Evolutionary conservation across 1,139 yeast genomes (phyloP).

Genomic region (Geotrichum klebahnii): DNA sequence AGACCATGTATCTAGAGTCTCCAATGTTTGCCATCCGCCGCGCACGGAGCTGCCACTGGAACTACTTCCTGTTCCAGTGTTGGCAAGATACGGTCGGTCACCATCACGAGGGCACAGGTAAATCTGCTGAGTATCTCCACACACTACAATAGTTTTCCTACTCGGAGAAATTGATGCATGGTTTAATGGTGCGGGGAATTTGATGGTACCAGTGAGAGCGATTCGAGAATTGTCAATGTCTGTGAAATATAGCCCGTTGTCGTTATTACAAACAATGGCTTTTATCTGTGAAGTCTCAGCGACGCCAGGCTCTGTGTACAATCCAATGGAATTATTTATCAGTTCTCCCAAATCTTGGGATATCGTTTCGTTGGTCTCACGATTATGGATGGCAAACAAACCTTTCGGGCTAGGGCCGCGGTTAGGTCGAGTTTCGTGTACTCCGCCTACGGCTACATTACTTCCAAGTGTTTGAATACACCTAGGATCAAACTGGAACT

Average conservation of each 20-base stretch:
- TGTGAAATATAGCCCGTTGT: constrained; percentile 61
- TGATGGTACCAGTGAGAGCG: constrained; percentile 41
- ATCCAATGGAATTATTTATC: constrained; percentile 77
- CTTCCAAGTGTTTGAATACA: constrained; percentile 63
- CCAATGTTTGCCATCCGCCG: constrained; percentile 21
- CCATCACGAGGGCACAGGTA: constrained; percentile 46
- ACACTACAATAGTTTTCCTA: constrained; percentile 49
- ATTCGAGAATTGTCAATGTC: constrained; percentile 53
- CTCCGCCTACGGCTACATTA: constrained; percentile 66
- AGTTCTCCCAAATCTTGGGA: constrained; percentile 68
- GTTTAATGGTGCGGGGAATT: constrained; percentile 52
- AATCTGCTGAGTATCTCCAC: constrained; percentile 57
- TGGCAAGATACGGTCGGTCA: constrained; percentile 29
- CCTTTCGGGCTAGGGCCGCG: constrained; percentile 43
- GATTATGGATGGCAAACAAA: constrained; percentile 55
- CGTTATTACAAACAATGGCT: constrained; percentile 78
- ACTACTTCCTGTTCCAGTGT: constrained; percentile 24
- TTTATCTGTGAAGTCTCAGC: constrained; percentile 33
- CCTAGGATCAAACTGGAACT: constrained; percentile 59
- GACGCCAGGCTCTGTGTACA: constrained; percentile 42
- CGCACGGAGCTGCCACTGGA: constrained; percentile 31
- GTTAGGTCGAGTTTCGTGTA: constrained; percentile 42
- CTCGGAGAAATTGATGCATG: constrained; percentile 61
- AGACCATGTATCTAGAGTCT: constrained; percentile 52
- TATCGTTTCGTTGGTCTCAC: constrained; percentile 39